Evolutionary conservation across 208 protist genomes (phyloP).

Genomic region (Trichomonas tenax): DNA sequence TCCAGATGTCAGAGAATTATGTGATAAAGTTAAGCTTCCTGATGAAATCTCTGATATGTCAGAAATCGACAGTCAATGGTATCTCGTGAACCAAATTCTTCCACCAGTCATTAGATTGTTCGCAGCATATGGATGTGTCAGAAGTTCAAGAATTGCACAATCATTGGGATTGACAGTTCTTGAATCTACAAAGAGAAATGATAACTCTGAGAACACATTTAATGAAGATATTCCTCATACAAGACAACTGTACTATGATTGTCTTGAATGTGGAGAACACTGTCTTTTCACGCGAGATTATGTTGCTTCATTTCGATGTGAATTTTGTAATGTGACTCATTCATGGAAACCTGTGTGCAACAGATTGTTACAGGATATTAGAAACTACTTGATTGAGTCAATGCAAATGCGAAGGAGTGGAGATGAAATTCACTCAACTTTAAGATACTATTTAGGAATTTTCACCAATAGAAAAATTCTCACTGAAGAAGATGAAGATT

Average conservation of each 20-base stretch:
- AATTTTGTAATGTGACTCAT: not conserved
- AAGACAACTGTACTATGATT: not conserved
- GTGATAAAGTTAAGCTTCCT: not conserved
- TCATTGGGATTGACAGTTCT: not conserved
- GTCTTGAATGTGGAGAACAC: not conserved
- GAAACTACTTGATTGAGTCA: not conserved
- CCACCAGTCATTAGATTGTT: not conserved
- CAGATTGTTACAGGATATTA: not conserved
- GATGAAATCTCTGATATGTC: not conserved
- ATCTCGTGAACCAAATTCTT: not conserved
- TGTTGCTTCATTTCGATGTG: not conserved
- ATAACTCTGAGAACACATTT: not conserved
- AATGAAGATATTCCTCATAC: not conserved
- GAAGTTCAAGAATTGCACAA: not conserved
- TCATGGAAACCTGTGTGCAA: not conserved
- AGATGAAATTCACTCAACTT: not conserved
- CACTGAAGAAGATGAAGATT: not conserved
- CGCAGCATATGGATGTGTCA: not conserved
- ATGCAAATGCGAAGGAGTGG: not conserved
- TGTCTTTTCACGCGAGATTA: not conserved
- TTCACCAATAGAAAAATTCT: not conserved
- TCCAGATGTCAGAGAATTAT: not conserved
- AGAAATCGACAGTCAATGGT: not conserved
- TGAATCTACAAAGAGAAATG: not conserved
- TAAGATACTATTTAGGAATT: not conserved